A percentile compares a stretch with the other conserved stretches of the same genome.
phyloP scores from a whole-genome alignment of 305 asterid species.

The Fraxinus dipetala region DNA sequence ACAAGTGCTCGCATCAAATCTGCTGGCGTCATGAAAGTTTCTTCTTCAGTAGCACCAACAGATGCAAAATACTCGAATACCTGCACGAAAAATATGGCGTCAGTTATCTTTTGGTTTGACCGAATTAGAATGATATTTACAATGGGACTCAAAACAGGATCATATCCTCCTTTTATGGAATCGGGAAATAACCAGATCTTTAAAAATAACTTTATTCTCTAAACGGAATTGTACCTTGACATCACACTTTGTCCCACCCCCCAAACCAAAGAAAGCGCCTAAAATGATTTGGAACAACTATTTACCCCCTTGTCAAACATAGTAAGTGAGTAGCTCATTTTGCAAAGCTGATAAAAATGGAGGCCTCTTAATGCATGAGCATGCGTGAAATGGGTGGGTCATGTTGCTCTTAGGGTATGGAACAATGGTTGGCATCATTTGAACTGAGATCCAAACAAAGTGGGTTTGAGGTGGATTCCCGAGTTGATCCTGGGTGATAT shows the following conservation, averaged over 20 bases:
- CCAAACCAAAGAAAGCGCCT: neutral
- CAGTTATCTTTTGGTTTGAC: neutral
- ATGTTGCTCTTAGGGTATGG: neutral
- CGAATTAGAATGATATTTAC: neutral
- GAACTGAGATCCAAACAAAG: neutral
- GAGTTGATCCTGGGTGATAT: neutral
- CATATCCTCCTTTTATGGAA: slow-evolving; percentile 9
- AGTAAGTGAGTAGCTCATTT: neutral
- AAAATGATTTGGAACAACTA: neutral
- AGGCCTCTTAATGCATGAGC: neutral
- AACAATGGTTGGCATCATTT: neutral
- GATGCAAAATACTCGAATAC: slow-evolving; percentile 89
- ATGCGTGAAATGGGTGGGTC: neutral
- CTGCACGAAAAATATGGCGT: slow-evolving; percentile 31
- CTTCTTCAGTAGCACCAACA: slow-evolving; percentile 47
- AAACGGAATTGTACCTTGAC: neutral
- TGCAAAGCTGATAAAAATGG: neutral
- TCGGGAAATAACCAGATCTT: neutral
- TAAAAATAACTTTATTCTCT: neutral
- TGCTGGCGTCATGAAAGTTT: slow-evolving; percentile 80
- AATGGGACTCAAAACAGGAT: neutral
- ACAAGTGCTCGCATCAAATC: slow-evolving; percentile 94
- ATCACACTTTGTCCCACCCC: neutral
- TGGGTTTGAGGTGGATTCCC: neutral
- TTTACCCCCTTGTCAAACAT: neutral